Conservation (phyloP, 2,329 filamentous ascomycete genomes). For the Xylariaceae sp. region DNA sequence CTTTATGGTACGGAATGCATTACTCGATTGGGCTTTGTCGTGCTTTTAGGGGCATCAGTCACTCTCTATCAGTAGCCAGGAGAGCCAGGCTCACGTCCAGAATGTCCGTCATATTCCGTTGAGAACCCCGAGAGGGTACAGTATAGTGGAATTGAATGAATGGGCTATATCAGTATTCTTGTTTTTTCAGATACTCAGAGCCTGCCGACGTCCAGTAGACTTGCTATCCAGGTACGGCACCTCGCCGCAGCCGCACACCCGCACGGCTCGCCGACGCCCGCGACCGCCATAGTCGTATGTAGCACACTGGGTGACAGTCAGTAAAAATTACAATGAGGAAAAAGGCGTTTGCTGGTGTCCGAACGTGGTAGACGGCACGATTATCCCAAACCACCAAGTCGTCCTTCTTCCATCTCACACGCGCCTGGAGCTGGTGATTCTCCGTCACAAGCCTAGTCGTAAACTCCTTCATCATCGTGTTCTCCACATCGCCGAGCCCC, state of each 20-base stretch:
- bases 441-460: not conserved
- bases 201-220: not conserved
- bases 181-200: not conserved
- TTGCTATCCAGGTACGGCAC: not conserved
- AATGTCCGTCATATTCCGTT: not conserved
- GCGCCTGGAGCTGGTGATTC: not conserved
- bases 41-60: not conserved
- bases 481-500: not conserved
- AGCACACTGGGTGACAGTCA: not conserved
- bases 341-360: not conserved
- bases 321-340: not conserved
- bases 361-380: not conserved
- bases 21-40: not conserved
- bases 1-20: not conserved
- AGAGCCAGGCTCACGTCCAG: not conserved
- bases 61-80: not conserved
- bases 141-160: not conserved
- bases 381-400: not conserved
- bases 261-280: not conserved
- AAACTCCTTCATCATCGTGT: not conserved
- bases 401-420: not conserved
- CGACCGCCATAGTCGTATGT: not conserved
- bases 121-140: not conserved
- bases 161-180: not conserved
- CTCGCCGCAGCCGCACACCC: not conserved